Evolutionary conservation across 176 grass and related monocot genomes (phyloP).

Genomic region (Pontederia crassipes): DNA sequence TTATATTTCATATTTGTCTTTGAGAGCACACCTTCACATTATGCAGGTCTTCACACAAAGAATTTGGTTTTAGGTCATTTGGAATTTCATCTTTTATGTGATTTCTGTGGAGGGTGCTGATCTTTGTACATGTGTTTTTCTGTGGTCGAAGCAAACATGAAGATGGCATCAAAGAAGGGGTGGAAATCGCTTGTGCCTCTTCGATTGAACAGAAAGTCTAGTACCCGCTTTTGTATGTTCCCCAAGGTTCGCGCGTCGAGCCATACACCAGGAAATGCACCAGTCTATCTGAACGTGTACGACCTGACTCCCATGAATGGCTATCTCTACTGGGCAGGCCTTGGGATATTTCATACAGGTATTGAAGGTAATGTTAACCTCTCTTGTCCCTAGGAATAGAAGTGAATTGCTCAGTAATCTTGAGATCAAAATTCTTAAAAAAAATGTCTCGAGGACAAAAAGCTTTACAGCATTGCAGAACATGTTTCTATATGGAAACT

Average conservation of each 20-base stretch:
- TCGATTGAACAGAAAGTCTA: conserved; percentile 52
- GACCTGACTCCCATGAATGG: conserved; percentile 96
- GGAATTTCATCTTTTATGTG: no score
- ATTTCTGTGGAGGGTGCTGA: no score
- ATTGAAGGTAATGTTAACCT: conserved; percentile 65
- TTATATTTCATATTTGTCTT: no score
- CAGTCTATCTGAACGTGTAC: conserved; percentile 96
- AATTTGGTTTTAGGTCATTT: no score
- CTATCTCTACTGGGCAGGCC: conserved; percentile 86
- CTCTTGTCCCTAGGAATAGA: not conserved
- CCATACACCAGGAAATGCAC: conserved; percentile 52
- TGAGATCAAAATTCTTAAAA: no score
- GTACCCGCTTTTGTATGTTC: conserved; percentile 65
- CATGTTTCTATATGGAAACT: no score
- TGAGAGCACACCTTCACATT: no score
- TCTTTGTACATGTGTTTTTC: no score
- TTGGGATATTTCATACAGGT: conserved; percentile 96
- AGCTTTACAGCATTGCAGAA: no score
- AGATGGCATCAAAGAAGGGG: conserved; percentile 67
- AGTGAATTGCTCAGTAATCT: not conserved
- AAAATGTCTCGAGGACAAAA: no score
- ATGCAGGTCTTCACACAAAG: no score
- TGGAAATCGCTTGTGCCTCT: conserved; percentile 93
- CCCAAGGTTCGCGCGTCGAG: conserved; percentile 57
- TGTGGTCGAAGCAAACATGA: conserved; percentile 55